Percentiles rank a stretch among this genome's conserved stretches.
These are phyloP conservation scores for Nitzschia sp. DNA, from an alignment of 108 stramenopile species.

Conservation along the genomic window DNA sequence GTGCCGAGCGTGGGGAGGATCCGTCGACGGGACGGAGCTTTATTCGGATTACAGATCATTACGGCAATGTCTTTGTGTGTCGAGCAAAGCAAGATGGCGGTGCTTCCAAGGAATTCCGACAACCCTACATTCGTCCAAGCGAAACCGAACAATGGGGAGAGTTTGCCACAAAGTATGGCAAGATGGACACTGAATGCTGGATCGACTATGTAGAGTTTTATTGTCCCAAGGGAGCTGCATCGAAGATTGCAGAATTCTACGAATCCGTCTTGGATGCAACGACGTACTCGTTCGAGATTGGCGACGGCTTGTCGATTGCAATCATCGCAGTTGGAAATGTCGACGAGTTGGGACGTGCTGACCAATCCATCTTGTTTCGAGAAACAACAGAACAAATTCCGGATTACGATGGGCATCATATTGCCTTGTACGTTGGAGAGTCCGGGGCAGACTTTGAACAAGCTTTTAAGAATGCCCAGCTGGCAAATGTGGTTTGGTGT, in stretches of 20 bases:
- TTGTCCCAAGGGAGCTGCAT: conserved; percentile 38
- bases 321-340: conserved; percentile 57
- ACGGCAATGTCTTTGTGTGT: conserved; percentile 37
- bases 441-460: conserved; percentile 47
- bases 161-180: conserved; percentile 24
- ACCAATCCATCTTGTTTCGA: conserved; percentile 49
- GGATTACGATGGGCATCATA: conserved; percentile 48
- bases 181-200: conserved; percentile 28
- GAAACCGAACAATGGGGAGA: conserved; percentile 20
- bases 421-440: conserved; percentile 56
- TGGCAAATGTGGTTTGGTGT: conserved; percentile 46
- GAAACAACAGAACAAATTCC: conserved; percentile 14
- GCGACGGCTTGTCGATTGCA: conserved; percentile 25
- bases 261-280: conserved; percentile 37
- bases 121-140: conserved; percentile 12
- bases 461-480: conserved; percentile 36
- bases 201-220: conserved; percentile 58
- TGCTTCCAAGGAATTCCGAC: neutral
- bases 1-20: conserved; percentile 8
- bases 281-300: conserved; percentile 4
- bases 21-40: conserved; percentile 11
- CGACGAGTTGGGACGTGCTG: conserved; percentile 34
- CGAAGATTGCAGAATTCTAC: conserved; percentile 54
- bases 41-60: conserved; percentile 29
- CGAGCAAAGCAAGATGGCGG: conserved; percentile 2